A percentile compares a stretch with the other conserved stretches of the same genome.
Conservation (phyloP, 2,329 filamentous ascomycete species). For the Pseudogymnoascus sp. region DNA sequence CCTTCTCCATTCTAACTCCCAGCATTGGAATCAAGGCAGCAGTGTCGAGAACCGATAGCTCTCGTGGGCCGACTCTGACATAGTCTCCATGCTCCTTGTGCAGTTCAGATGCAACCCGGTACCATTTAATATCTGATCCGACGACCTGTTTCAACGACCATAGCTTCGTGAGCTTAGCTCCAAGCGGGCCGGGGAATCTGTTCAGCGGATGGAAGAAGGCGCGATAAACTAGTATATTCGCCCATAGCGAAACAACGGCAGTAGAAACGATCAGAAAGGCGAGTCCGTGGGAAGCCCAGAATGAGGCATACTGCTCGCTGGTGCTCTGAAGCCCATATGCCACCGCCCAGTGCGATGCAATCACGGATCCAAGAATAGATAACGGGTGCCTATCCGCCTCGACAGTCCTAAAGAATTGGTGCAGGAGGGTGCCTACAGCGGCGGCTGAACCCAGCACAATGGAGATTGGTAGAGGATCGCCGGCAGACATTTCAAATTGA, state of each 20-base stretch:
- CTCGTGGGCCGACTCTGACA: conserved; percentile 19
- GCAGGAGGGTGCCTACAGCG: not conserved
- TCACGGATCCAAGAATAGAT: conserved; percentile 2
- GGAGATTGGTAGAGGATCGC: not conserved
- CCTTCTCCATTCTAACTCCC: conserved; percentile 18
- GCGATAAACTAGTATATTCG: conserved; percentile 18
- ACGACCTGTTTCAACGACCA: conserved; percentile 15
- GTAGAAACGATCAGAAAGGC: conserved; percentile 1
- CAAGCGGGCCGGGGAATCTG: conserved; percentile 23
- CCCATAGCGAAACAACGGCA: not conserved
- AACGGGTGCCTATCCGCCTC: conserved; percentile 4
- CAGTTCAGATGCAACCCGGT: conserved; percentile 13
- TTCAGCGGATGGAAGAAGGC: conserved; percentile 20
- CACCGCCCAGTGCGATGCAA: not conserved
- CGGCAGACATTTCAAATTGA: not conserved
- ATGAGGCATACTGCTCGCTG: not conserved
- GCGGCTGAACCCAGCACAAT: conserved; percentile 6
- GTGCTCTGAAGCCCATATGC: not conserved
- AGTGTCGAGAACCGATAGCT: conserved; percentile 18
- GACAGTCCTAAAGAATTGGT: conserved; percentile 2
- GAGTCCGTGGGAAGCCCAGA: conserved; percentile 1
- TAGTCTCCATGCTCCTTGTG: conserved; percentile 21
- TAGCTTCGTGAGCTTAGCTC: conserved; percentile 20
- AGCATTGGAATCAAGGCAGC: conserved; percentile 18
- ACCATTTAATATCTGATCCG: conserved; percentile 15